phyloP scores from a whole-genome alignment of 2,329 filamentous ascomycete species.

The Exophiala sp. region DNA sequence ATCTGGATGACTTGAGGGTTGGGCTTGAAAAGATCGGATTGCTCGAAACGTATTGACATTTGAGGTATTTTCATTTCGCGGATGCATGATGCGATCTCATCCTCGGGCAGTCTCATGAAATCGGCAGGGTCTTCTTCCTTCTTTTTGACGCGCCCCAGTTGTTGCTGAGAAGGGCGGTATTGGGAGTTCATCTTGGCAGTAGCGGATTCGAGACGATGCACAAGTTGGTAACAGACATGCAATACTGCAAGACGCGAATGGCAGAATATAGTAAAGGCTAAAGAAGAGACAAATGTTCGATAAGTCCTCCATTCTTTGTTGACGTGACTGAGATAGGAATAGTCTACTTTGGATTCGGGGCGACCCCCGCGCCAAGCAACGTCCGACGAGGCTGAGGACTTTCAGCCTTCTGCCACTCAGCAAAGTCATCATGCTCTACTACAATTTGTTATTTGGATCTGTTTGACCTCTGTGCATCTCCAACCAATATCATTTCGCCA shows the following conservation, averaged over 20 bases:
- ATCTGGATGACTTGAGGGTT: conserved; percentile 93
- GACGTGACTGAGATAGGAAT: background rate
- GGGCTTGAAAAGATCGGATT: conserved; percentile 86
- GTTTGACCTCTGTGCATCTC: background rate
- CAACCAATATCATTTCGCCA: background rate
- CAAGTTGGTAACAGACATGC: too few species aligned
- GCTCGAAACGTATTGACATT: conserved; percentile 59
- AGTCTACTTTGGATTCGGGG: background rate
- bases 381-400: background rate
- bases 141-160: conserved; percentile 47
- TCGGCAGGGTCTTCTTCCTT: conserved; percentile 58
- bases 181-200: conserved; percentile 49
- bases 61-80: conserved; percentile 79
- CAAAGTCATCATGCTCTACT: background rate
- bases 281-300: background rate
- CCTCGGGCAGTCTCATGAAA: conserved; percentile 59
- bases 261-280: background rate
- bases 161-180: conserved; percentile 43
- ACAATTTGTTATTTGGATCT: background rate
- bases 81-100: conserved; percentile 93
- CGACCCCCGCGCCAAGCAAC: background rate
- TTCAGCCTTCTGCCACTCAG: background rate
- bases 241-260: background rate
- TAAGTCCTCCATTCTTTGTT: background rate
- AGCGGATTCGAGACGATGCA: background rate